phyloP scores from a whole-genome alignment of 352 stramenopile genomes.

The Halophytophthora batemanensis region DNA sequence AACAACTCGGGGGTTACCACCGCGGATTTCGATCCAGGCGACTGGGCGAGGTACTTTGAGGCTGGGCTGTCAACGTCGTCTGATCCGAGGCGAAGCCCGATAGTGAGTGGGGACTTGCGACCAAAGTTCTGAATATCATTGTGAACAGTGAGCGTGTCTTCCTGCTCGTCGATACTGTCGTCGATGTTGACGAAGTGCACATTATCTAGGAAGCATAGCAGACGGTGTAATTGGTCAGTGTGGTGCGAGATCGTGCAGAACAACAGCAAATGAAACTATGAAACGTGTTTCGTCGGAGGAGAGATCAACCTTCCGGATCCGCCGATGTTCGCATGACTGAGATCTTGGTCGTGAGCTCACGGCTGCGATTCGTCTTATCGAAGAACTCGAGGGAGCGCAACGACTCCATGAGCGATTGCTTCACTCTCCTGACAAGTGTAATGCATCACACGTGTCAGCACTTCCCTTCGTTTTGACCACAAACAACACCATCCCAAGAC shows the following conservation, averaged over 20 bases:
- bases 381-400: conserved; percentile 71
- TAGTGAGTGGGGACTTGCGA: not conserved
- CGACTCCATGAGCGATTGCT: conserved; percentile 69
- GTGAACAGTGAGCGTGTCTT: conserved; percentile 7
- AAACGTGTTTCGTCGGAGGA: not conserved
- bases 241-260: too few relatives aligned
- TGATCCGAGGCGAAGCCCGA: not conserved
- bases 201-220: conserved; percentile 28
- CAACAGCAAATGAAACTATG: too few relatives aligned
- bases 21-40: conserved; percentile 6
- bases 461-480: not conserved
- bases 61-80: conserved; percentile 9
- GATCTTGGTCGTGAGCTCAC: conserved; percentile 56
- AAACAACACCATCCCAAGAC: not conserved
- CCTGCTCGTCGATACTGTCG: conserved; percentile 31
- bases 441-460: not conserved
- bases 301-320: conserved; percentile 48
- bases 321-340: conserved; percentile 54
- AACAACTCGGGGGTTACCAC: conserved; percentile 37
- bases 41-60: conserved; percentile 21
- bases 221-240: not conserved
- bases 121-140: conserved; percentile 2
- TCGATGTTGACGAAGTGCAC: conserved; percentile 82
- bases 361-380: conserved; percentile 67
- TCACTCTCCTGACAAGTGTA: conserved; percentile 34